phyloP scores from a whole-genome alignment of 2,329 filamentous ascomycete genomes.

The Paracoccidioides lutzii region DNA sequence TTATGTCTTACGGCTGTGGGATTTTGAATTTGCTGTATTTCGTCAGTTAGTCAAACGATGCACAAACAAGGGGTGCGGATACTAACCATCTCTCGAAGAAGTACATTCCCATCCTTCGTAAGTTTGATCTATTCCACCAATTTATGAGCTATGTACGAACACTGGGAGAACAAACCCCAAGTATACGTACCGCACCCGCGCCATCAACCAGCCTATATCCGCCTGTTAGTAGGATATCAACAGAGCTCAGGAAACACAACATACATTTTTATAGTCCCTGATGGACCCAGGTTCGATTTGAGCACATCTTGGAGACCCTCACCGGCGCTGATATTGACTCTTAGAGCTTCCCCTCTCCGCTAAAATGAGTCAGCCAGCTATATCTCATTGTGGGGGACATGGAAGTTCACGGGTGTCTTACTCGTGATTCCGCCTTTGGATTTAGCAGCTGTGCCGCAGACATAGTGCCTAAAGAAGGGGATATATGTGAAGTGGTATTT shows the following conservation, averaged over 20 bases:
- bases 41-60: constrained; percentile 19
- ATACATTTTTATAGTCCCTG: constrained; percentile 93
- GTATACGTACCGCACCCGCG: constrained; percentile 41
- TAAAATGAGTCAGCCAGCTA: constrained; percentile 38
- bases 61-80: constrained; percentile 4
- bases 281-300: constrained; percentile 87
- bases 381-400: constrained; percentile 15
- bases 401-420: constrained; percentile 34
- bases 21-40: constrained; percentile 74
- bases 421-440: constrained; percentile 95
- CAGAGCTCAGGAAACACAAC: constrained; percentile 11
- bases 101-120: constrained; percentile 95
- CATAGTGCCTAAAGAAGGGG: constrained; percentile 44
- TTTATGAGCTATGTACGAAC: constrained; percentile 14
- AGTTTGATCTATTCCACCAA: constrained; percentile 64
- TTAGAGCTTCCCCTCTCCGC: constrained; percentile 92
- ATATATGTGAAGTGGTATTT: constrained; percentile 12
- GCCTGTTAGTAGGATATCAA: constrained; percentile 16
- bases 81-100: constrained; percentile 51
- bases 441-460: constrained; percentile 97
- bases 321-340: constrained; percentile 92
- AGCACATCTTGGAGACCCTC: constrained; percentile 89
- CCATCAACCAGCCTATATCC: constrained; percentile 46
- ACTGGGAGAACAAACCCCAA: constrained; percentile 11
- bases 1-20: constrained; percentile 63